Evolutionary conservation across 768 basidiomycete species (phyloP).

Genomic region (Russula foetens): DNA sequence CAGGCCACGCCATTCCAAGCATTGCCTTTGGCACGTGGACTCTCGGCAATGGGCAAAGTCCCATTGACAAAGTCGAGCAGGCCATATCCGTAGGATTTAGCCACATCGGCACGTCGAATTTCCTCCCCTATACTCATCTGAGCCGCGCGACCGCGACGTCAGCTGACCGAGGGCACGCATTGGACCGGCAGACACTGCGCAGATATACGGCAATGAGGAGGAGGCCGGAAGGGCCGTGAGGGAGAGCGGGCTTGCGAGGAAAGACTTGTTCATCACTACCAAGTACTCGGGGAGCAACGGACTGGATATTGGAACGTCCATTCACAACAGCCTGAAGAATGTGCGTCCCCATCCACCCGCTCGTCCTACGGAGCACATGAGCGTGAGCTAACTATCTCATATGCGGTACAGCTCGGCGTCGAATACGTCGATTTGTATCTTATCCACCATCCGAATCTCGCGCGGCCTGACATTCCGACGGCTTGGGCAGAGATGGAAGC

Average conservation of each 20-base stretch:
- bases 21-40: slow-evolving; percentile 62
- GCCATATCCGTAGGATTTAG: slow-evolving; percentile 53
- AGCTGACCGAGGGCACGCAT: not conserved
- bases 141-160: not conserved
- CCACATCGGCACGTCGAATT: slow-evolving; percentile 41
- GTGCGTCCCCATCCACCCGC: slow-evolving; percentile 29
- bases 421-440: slow-evolving; percentile 64
- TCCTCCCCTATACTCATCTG: slow-evolving; percentile 16
- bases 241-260: slow-evolving; percentile 48
- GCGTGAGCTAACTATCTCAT: not conserved
- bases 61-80: slow-evolving; percentile 50
- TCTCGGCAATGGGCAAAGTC: slow-evolving; percentile 46
- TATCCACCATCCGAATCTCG: slow-evolving; percentile 50
- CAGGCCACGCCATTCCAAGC: slow-evolving; percentile 40
- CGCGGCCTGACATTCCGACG: slow-evolving; percentile 49
- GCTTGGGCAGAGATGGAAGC: slow-evolving; percentile 59
- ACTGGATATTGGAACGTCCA: slow-evolving; percentile 46
- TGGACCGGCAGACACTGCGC: slow-evolving; percentile 43
- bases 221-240: slow-evolving; percentile 43
- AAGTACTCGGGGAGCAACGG: slow-evolving; percentile 49
- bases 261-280: slow-evolving; percentile 56
- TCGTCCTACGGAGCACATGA: not conserved
- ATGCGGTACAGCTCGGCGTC: slow-evolving; percentile 44
- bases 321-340: slow-evolving; percentile 46
- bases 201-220: slow-evolving; percentile 50